phyloP scores from a whole-genome alignment of 257 asterid genomes.

The Rauvolfia tetraphylla region DNA sequence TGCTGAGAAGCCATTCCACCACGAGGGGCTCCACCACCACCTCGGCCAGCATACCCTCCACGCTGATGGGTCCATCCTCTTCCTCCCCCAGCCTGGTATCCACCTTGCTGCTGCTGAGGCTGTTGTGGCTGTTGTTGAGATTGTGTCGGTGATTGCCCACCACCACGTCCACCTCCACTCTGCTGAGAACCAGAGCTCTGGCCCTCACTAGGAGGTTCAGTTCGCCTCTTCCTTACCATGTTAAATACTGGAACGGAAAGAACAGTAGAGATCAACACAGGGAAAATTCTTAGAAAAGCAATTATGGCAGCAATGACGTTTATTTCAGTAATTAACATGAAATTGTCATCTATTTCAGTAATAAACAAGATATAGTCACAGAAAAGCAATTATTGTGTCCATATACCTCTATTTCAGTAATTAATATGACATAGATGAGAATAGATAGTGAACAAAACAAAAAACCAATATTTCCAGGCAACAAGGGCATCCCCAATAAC shows the following conservation, averaged over 20 bases:
- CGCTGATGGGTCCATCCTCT: constrained; percentile 9
- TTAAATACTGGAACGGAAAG: constrained; percentile 32
- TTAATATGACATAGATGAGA: neutral
- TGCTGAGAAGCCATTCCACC: constrained; percentile 43
- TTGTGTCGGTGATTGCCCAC: constrained; percentile 39
- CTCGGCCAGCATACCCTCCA: constrained; percentile 17
- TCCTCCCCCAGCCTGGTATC: constrained; percentile 18
- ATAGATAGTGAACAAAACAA: neutral
- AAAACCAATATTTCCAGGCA: neutral
- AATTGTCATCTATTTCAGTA: too few relatives aligned
- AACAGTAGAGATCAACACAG: constrained; percentile 8
- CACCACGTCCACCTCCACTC: constrained; percentile 52
- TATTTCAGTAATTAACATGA: too few relatives aligned
- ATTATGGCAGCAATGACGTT: neutral
- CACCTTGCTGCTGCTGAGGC: constrained; percentile 26
- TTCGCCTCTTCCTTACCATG: constrained; percentile 81
- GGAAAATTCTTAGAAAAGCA: neutral
- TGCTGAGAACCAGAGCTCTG: constrained; percentile 62
- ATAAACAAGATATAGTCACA: neutral
- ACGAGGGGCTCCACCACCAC: constrained; percentile 36
- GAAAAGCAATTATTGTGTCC: neutral
- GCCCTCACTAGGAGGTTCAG: constrained; percentile 56
- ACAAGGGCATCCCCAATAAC: neutral
- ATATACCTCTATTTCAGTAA: neutral
- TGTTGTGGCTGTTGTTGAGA: constrained; percentile 40